These are phyloP conservation scores for Prunus yedoensis DNA, from an alignment of 331 rosid genomes.

Conservation along the genomic window DNA sequence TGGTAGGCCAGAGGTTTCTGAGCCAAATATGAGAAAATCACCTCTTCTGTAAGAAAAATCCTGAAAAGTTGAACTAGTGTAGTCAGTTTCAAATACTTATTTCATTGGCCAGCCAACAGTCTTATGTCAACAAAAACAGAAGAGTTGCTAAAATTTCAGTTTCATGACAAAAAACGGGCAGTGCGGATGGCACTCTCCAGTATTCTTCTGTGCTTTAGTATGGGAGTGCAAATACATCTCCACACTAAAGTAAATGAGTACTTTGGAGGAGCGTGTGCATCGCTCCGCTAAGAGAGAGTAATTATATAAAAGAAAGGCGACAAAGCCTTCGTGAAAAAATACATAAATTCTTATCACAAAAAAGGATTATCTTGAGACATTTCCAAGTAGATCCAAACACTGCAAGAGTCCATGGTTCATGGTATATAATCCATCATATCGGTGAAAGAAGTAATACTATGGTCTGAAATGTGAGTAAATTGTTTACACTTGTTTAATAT, in stretches of 20 bases:
- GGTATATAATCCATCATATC: neutral
- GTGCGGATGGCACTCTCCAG: neutral
- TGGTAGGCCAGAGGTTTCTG: conserved; percentile 89
- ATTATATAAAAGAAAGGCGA: neutral
- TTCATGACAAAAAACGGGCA: neutral
- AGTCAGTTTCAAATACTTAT: neutral
- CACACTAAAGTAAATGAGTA: neutral
- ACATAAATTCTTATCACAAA: neutral
- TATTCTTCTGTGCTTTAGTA: neutral
- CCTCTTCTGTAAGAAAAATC: conserved; percentile 81
- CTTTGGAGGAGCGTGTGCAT: too few species aligned
- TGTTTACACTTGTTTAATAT: neutral
- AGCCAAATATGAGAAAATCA: conserved; percentile 89
- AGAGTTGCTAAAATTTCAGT: neutral
- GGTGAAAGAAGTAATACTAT: neutral
- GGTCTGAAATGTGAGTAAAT: neutral
- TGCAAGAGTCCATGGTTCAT: neutral
- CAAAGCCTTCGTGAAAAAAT: conserved; percentile 1
- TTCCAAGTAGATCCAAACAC: neutral
- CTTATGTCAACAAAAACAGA: neutral
- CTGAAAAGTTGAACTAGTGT: conserved; percentile 33
- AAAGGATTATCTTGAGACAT: neutral
- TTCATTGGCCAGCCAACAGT: conserved; percentile 3
- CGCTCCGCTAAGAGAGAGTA: neutral
- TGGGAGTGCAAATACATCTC: conserved; percentile 8